A percentile compares a stretch with the other conserved stretches of the same genome.
phyloP scores from a whole-genome alignment of 345 rosid genomes.

The Nephelium lappaceum region DNA sequence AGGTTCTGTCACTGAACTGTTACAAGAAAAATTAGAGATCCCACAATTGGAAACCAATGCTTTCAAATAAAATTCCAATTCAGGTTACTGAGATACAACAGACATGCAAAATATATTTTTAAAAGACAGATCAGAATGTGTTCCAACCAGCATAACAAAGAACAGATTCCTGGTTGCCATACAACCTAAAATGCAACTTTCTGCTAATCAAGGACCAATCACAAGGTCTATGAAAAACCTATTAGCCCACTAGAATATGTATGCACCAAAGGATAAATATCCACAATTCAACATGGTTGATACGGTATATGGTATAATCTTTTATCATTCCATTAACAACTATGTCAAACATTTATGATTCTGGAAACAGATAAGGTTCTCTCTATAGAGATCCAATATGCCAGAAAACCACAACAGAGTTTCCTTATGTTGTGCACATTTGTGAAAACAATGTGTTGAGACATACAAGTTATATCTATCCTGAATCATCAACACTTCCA shows the following conservation, averaged over 20 bases:
- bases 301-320: not conserved
- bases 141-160: not conserved
- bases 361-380: not conserved
- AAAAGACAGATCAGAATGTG: not conserved
- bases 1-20: not conserved
- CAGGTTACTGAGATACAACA: not conserved
- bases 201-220: not conserved
- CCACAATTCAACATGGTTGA: not conserved
- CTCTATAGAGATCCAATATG: not conserved
- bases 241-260: not conserved
- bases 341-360: not conserved
- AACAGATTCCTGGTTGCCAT: not conserved
- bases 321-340: not conserved
- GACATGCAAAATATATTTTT: not conserved
- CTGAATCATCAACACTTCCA: not conserved
- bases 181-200: not conserved
- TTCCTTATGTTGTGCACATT: not conserved
- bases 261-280: not conserved
- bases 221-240: not conserved
- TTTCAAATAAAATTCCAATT: not conserved
- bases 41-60: not conserved
- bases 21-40: not conserved
- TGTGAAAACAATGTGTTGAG: not conserved
- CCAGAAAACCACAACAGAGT: not conserved
- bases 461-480: not conserved